Evolutionary conservation across 331 rosid species (phyloP).

Genomic region (Quercus phellos): DNA sequence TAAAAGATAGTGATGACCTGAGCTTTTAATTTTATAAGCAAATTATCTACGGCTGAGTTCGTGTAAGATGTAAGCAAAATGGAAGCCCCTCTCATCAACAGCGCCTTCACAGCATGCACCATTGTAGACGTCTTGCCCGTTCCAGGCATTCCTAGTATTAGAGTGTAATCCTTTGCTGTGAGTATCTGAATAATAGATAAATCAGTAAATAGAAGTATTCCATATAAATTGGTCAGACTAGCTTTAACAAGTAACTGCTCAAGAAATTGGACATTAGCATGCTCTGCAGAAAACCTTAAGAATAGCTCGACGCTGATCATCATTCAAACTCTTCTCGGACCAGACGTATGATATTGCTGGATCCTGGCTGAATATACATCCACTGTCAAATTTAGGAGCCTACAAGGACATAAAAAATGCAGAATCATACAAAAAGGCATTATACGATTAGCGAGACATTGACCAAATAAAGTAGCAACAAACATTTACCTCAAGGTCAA

Average conservation of each 20-base stretch:
- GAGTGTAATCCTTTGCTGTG: constrained; percentile 81
- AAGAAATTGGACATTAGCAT: constrained; percentile 6
- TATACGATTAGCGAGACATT: neutral
- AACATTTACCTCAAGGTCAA: constrained; percentile 69
- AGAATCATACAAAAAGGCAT: constrained; percentile 11
- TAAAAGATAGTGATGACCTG: constrained; percentile 46
- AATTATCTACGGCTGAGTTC: constrained; percentile 92
- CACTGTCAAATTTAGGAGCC: constrained; percentile 94
- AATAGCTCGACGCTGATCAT: constrained; percentile 88
- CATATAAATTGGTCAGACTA: constrained; percentile 10
- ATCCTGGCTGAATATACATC: constrained; percentile 79
- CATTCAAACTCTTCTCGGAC: constrained; percentile 74
- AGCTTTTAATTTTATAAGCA: constrained; percentile 80
- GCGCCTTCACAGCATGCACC: constrained; percentile 97
- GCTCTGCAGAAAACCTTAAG: constrained; percentile 59
- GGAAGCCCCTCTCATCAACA: constrained; percentile 84
- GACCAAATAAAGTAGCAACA: constrained; percentile 8
- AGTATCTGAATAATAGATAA: constrained; percentile 57
- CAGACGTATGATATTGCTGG: constrained; percentile 84
- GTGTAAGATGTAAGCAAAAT: constrained; percentile 93
- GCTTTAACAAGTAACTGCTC: constrained; percentile 13
- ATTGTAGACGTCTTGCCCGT: constrained; percentile 96
- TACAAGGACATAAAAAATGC: constrained; percentile 26
- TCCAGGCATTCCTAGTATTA: constrained; percentile 98
- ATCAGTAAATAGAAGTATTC: neutral